phyloP scores from a whole-genome alignment of 2,329 filamentous ascomycete species.

The Aureobasidium sp. region DNA sequence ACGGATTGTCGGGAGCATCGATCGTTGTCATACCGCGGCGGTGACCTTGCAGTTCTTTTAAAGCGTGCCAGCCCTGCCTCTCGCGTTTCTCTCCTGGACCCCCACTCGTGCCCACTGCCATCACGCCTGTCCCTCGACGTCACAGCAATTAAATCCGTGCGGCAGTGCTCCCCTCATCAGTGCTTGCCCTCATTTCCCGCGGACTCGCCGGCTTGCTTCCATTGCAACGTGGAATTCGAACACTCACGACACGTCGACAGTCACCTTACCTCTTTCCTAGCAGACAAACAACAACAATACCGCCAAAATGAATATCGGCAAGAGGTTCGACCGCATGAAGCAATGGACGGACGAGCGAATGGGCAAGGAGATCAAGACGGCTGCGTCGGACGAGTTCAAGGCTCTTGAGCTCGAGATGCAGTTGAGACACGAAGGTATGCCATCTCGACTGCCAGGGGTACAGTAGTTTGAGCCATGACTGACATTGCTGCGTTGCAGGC shows the following conservation, averaged over 20 bases:
- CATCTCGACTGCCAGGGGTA: not conserved
- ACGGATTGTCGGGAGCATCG: not conserved
- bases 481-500: constrained; percentile 42
- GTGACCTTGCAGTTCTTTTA: not conserved
- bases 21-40: not conserved
- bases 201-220: not conserved
- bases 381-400: constrained; percentile 84
- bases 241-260: no score
- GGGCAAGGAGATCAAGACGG: constrained; percentile 82
- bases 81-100: not conserved
- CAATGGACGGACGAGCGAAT: constrained; percentile 98
- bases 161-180: constrained; percentile 4
- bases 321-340: constrained; percentile 91
- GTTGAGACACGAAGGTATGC: constrained; percentile 73
- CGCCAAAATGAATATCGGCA: constrained; percentile 51
- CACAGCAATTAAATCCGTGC: constrained; percentile 7
- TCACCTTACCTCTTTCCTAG: not conserved
- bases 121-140: not conserved
- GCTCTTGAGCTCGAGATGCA: constrained; percentile 83
- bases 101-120: not conserved
- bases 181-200: constrained; percentile 8
- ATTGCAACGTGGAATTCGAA: not conserved
- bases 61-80: not conserved
- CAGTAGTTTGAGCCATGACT: not conserved
- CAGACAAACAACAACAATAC: not conserved